Evolutionary conservation across 2,329 filamentous ascomycete species (phyloP).

Genomic region (Sarocladium oryzae): DNA sequence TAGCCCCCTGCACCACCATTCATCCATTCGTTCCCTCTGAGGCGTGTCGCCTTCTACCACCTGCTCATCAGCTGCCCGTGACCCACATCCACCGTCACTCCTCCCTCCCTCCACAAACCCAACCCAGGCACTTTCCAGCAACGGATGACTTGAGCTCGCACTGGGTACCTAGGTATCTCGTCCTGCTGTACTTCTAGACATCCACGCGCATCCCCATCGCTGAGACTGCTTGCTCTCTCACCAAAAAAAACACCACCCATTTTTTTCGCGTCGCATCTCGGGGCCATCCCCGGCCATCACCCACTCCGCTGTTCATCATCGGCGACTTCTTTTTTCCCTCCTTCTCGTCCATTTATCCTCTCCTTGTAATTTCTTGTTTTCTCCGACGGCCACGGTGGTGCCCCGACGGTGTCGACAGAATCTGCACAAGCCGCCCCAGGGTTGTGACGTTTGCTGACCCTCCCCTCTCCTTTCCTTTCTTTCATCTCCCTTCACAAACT

Average conservation of each 20-base stretch:
- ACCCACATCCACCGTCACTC: not conserved
- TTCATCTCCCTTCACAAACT: not conserved
- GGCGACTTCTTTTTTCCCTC: not conserved
- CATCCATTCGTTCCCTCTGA: not conserved
- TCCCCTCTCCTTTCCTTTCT: too few relatives aligned
- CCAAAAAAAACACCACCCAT: conserved; percentile 7
- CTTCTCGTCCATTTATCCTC: not conserved
- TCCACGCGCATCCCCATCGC: not conserved
- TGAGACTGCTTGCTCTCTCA: not conserved
- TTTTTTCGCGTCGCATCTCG: conserved; percentile 9
- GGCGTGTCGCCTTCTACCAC: not conserved
- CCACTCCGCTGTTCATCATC: conserved; percentile 4
- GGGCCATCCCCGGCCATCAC: conserved; percentile 7
- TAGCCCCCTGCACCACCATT: not conserved
- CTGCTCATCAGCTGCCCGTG: not conserved
- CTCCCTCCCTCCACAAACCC: not conserved
- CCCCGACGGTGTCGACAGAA: not conserved
- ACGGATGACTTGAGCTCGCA: too few relatives aligned
- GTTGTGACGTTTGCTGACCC: too few relatives aligned
- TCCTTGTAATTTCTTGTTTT: not conserved
- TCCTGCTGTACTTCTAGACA: not conserved
- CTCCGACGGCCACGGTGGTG: not conserved
- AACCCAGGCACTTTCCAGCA: not conserved
- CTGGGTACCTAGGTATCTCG: not conserved
- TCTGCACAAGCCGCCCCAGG: too few relatives aligned